A percentile compares a stretch with the other conserved stretches of the same genome.
phyloP scores from a whole-genome alignment of 345 rosid genomes.

The Hirschfeldia incana region DNA sequence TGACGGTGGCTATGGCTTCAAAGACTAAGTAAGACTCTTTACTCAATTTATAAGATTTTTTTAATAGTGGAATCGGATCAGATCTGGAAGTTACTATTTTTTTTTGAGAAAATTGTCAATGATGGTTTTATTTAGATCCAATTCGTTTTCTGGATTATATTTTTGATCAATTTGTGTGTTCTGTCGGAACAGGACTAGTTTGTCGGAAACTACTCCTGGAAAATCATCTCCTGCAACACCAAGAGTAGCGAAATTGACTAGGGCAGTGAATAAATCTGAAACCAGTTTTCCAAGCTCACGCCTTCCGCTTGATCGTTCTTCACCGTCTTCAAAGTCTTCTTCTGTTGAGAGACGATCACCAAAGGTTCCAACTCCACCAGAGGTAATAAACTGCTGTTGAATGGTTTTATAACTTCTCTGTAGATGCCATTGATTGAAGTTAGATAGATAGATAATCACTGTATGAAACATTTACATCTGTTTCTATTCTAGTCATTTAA shows the following conservation, averaged over 20 bases:
- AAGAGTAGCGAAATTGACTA: constrained; percentile 55
- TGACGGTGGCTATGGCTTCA: constrained; percentile 36
- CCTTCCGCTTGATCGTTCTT: constrained; percentile 67
- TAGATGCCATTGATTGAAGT: neutral
- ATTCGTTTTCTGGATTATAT: neutral
- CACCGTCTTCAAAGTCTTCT: constrained; percentile 70
- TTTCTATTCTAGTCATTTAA: neutral
- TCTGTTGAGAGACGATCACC: constrained; percentile 64
- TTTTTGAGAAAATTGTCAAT: constrained; percentile 33
- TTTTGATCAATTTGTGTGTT: constrained; percentile 11
- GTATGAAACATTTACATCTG: neutral
- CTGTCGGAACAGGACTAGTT: constrained; percentile 58
- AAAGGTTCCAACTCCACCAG: constrained; percentile 64
- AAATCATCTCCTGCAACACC: constrained; percentile 77
- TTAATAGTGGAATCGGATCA: constrained; percentile 17
- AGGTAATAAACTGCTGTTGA: constrained; percentile 43
- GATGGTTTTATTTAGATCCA: constrained; percentile 22
- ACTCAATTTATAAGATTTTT: neutral
- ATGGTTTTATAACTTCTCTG: neutral
- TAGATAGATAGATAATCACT: neutral
- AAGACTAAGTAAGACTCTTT: constrained; percentile 36
- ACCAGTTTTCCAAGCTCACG: constrained; percentile 65
- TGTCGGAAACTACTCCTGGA: constrained; percentile 64
- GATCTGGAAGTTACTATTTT: constrained; percentile 31
- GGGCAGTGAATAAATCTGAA: constrained; percentile 60